A percentile compares a stretch with the other conserved stretches of the same genome.
Conservation (phyloP, 2,329 filamentous ascomycete genomes). For the Dothidotthia symphoricarpi region DNA sequence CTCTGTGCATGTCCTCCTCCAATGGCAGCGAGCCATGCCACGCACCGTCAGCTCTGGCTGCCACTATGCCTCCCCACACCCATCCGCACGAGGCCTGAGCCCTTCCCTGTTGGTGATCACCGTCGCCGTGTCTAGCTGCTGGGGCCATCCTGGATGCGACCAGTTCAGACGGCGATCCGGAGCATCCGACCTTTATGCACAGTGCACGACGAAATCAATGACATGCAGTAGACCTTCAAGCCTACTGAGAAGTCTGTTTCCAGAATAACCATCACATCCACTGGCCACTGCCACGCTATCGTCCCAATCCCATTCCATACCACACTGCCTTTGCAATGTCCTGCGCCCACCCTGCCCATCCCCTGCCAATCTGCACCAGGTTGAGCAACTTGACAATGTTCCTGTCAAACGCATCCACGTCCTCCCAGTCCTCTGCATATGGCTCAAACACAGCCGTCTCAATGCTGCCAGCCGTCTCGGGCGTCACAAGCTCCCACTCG, state of each 20-base stretch:
- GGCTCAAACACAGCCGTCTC: constrained; percentile 59
- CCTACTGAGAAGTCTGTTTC: too few relatives aligned
- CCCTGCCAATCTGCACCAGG: constrained; percentile 48
- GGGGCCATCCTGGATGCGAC: constrained; percentile 3
- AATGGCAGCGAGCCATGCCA: too few relatives aligned
- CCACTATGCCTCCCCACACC: too few relatives aligned
- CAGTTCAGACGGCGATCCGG: constrained; percentile 1
- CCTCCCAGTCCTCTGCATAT: constrained; percentile 59
- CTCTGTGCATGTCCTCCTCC: too few relatives aligned
- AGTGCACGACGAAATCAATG: too few relatives aligned
- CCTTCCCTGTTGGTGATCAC: too few relatives aligned
- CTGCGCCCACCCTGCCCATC: constrained; percentile 54
- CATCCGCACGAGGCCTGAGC: too few relatives aligned
- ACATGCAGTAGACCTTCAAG: too few relatives aligned
- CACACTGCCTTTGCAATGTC: constrained; percentile 40
- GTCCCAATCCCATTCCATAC: constrained; percentile 25
- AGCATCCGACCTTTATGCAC: too few relatives aligned
- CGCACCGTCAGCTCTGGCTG: too few relatives aligned
- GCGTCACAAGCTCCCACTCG: constrained; percentile 30
- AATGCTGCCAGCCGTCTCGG: constrained; percentile 28
- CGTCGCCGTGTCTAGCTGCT: too few relatives aligned
- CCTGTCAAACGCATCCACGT: constrained; percentile 56
- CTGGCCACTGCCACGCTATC: neutral
- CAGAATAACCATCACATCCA: too few relatives aligned
- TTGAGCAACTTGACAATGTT: constrained; percentile 58